Percentiles rank a stretch among this genome's conserved stretches.
These are phyloP conservation scores for Delitschia confertaspora DNA, from an alignment of 495 filamentous ascomycete species.

Conservation along the genomic window DNA sequence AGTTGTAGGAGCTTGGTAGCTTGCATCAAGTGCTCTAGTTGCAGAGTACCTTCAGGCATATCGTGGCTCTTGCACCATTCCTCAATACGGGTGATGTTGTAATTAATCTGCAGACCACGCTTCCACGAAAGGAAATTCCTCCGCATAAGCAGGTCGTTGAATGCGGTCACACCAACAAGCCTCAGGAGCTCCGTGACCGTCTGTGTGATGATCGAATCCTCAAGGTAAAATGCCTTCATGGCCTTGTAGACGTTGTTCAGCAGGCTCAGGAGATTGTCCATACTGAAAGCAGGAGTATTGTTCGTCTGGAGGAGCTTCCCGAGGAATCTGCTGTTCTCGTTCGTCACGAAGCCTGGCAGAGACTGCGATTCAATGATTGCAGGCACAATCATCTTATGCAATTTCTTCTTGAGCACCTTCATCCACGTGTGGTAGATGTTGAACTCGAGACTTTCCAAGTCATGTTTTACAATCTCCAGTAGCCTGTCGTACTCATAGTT, in stretches of 20 bases:
- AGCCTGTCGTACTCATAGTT: constrained; percentile 98
- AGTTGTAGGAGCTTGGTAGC: constrained; percentile 97
- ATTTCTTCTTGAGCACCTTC: constrained; percentile 98
- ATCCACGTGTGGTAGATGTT: constrained; percentile 99
- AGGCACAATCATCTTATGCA: constrained; percentile 98
- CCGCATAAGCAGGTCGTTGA: constrained; percentile 96
- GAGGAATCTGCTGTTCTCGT: constrained; percentile 94
- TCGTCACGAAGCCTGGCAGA: constrained; percentile 95
- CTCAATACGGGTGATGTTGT: constrained; percentile 98
- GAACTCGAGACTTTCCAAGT: constrained; percentile 96
- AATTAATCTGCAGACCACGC: constrained; percentile 97
- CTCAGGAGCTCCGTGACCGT: constrained; percentile 88
- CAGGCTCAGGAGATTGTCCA: constrained; percentile 95
- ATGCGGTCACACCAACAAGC: constrained; percentile 94
- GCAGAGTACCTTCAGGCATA: constrained; percentile 96
- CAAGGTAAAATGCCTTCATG: constrained; percentile 95
- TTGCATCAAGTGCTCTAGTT: constrained; percentile 99
- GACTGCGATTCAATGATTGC: constrained; percentile 99
- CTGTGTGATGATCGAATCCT: constrained; percentile 91
- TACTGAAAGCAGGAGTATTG: constrained; percentile 87
- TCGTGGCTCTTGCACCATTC: constrained; percentile 99
- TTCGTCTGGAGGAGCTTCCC: constrained; percentile 88
- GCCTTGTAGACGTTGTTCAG: constrained; percentile 96
- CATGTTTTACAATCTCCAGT: constrained; percentile 97
- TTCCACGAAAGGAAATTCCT: constrained; percentile 99